A percentile compares a stretch with the other conserved stretches of the same genome.
Evolutionary conservation across 1,284 basidiomycete species (phyloP).

Genomic region (Malassezia japonica): DNA sequence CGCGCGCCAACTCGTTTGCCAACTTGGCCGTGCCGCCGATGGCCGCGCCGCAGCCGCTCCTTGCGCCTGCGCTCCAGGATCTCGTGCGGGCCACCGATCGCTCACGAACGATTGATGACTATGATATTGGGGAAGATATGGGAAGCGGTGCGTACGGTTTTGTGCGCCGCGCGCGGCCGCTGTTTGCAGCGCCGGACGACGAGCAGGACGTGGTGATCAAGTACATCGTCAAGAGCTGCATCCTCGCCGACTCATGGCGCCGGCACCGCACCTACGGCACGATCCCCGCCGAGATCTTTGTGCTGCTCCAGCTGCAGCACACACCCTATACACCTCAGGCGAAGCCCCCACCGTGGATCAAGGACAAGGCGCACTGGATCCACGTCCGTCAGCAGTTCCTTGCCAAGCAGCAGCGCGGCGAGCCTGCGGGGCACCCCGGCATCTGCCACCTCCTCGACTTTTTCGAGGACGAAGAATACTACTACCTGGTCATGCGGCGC

Average conservation of each 20-base stretch:
- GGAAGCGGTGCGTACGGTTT: conserved; percentile 91
- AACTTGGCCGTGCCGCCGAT: background rate
- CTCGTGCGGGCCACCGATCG: no score
- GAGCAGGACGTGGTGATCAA: conserved; percentile 72
- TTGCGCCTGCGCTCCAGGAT: background rate
- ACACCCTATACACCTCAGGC: conserved; percentile 52
- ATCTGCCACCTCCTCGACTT: conserved; percentile 91
- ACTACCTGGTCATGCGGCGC: conserved; percentile 65
- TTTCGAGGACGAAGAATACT: conserved; percentile 94
- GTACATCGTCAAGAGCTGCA: conserved; percentile 95
- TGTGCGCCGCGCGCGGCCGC: conserved; percentile 76
- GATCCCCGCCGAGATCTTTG: conserved; percentile 97
- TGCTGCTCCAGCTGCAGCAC: conserved; percentile 73
- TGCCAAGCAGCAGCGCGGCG: background rate
- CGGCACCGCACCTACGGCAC: conserved; percentile 84
- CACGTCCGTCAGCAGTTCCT: conserved; percentile 1
- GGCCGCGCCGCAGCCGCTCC: background rate
- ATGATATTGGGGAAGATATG: conserved; percentile 35
- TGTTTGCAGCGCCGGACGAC: conserved; percentile 55
- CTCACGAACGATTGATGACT: conserved; percentile 27
- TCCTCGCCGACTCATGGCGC: conserved; percentile 97
- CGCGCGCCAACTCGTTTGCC: background rate
- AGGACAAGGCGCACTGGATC: conserved; percentile 8
- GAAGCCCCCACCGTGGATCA: conserved; percentile 23
- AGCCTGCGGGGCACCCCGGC: conserved; percentile 59